phyloP scores from a whole-genome alignment of 192 early-diverging fungal species.

The Pilaira anomala region DNA sequence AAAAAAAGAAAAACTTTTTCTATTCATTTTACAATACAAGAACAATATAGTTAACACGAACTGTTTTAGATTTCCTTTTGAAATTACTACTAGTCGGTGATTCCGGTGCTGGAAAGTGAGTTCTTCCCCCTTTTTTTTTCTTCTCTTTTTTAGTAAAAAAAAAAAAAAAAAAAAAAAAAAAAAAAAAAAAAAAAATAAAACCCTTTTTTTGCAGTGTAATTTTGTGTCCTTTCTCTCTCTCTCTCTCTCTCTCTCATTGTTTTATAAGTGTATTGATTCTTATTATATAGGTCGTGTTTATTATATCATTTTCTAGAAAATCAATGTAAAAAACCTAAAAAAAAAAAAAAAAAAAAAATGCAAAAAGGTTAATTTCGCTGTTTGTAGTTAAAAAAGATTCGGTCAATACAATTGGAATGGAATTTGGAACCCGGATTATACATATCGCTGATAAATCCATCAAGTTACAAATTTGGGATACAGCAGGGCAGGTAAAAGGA shows the following conservation, averaged over 20 bases:
- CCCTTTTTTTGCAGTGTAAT: neutral
- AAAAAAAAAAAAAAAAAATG: neutral
- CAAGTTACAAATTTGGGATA: constrained; percentile 75
- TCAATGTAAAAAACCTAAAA: constrained; percentile 39
- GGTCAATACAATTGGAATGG: constrained; percentile 77
- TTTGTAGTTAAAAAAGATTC: constrained; percentile 51
- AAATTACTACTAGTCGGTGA: constrained; percentile 61
- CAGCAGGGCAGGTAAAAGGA: constrained; percentile 59
- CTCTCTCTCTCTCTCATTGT: neutral
- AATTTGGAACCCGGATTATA: constrained; percentile 73
- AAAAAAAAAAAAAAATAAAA: neutral
- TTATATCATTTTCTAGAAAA: constrained; percentile 59
- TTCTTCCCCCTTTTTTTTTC: neutral
- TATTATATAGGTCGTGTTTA: constrained; percentile 46
- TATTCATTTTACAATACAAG: neutral
- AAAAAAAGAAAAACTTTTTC: neutral
- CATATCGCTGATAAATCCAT: constrained; percentile 62
- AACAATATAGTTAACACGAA: neutral
- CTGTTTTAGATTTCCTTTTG: constrained; percentile 42
- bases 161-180: too few species aligned
- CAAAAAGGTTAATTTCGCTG: neutral
- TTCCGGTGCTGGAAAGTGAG: constrained; percentile 60
- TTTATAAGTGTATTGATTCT: constrained; percentile 1
- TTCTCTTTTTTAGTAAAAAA: too few species aligned
- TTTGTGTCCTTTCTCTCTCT: too few species aligned